phyloP scores from a whole-genome alignment of 2,329 filamentous ascomycete genomes.

The Verticillium nonalfalfae region DNA sequence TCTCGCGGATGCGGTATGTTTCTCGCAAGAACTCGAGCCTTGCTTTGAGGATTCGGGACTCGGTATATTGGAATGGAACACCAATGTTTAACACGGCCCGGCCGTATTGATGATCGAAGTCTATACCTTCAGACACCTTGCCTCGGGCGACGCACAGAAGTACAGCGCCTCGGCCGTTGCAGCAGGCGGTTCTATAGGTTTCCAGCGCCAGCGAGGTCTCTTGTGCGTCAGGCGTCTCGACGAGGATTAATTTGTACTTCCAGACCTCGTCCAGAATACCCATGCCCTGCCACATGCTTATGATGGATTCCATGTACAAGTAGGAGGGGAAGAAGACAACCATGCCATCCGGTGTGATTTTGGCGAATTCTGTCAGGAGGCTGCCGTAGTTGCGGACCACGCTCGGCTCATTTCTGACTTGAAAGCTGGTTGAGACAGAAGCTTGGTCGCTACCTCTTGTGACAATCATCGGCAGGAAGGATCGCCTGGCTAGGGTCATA shows the following conservation, averaged over 20 bases:
- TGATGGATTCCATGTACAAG: conserved; percentile 98
- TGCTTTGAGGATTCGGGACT: conserved; percentile 93
- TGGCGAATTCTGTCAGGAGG: conserved; percentile 88
- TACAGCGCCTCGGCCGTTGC: conserved; percentile 90
- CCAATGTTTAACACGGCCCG: conserved; percentile 94
- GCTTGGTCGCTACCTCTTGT: conserved; percentile 93
- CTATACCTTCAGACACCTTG: conserved; percentile 96
- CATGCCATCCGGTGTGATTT: conserved; percentile 91
- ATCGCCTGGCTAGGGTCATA: conserved; percentile 89
- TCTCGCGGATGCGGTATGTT: conserved; percentile 93
- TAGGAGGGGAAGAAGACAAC: conserved; percentile 99
- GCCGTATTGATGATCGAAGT: conserved; percentile 98
- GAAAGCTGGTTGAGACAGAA: conserved; percentile 86
- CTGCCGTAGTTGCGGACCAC: conserved; percentile 98
- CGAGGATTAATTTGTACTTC: conserved; percentile 98
- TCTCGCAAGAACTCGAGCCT: conserved; percentile 93
- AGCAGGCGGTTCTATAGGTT: conserved; percentile 95
- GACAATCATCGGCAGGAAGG: conserved; percentile 98
- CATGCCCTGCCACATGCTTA: conserved; percentile 99
- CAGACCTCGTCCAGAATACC: conserved; percentile 95
- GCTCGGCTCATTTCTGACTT: conserved; percentile 89
- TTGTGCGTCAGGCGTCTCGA: conserved; percentile 95
- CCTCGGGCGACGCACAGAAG: conserved; percentile 92
- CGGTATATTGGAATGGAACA: conserved; percentile 97
- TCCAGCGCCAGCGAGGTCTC: conserved; percentile 94